Base-by-base conservation (phyloP, 2,329 filamentous ascomycete species). In the Aspergillus sergii region DNA sequence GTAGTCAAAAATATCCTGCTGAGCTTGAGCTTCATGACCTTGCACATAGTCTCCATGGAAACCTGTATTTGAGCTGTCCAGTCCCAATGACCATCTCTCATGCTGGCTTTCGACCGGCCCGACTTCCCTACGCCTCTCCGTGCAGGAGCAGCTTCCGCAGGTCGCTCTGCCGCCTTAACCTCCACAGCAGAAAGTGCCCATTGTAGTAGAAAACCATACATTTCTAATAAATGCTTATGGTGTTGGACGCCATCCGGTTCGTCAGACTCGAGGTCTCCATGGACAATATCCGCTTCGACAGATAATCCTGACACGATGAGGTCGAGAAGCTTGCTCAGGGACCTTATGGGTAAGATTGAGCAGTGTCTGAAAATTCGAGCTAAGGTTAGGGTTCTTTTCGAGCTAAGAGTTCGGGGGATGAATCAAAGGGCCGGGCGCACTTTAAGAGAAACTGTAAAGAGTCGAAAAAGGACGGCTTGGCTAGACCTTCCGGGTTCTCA, bases 161-260 rank as follows among this genome's bases (percentile, higher is more conserved):
- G 89, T 79, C 96, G 98, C 78, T 98, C 95, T 53, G 93, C 91
- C 2, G 93, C 91, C 79, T 97, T 96, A 45, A 91, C 90, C 79
- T 99, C 95, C 56, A 97, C 92, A n/a, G 91, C 93, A 8, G 93
- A 91, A 67, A 98, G 91, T 8, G 93, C 92, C 96, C 95, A 99
- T 78, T 97, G 94, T 56, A 99, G 81, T 12, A 99, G 83, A 74
- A 97, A 99, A 39, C 90, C 94, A 76, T 96, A 98, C 73, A 96
- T 91, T 76, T 99, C 95, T 68, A 99, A 86, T 1, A 97, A 84
- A 69, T 91, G 89, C 79, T 97, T 97, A 82, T 99, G 94, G 72
- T 96, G 90, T 45, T 89, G 85, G 54, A 96, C 83, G 10, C 91
- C 85, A 73, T 96, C 93, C 77, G 97, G 93, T 75, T 98, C 94